Conservation (phyloP, 345 rosid species). For the Brassica cretica region DNA sequence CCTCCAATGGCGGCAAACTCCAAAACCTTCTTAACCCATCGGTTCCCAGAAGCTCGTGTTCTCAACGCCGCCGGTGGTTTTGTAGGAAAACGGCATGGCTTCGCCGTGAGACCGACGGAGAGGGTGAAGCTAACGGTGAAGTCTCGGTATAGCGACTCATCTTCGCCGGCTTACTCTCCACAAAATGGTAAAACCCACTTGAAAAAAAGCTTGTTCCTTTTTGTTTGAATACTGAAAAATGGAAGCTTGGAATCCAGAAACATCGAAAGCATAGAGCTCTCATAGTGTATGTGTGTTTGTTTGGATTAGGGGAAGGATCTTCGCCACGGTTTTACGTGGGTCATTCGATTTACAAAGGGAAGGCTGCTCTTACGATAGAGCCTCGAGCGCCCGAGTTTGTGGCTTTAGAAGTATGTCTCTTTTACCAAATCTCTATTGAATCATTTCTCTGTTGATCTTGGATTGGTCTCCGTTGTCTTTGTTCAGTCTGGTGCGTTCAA, state of each 20-base stretch:
- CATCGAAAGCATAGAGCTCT: not conserved
- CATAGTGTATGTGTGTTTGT: not conserved
- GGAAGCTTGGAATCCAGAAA: not conserved
- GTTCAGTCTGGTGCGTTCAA: conserved; percentile 84
- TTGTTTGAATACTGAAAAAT: not conserved
- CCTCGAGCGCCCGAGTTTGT: conserved; percentile 83
- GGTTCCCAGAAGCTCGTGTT: conserved; percentile 10
- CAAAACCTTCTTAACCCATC: conserved; percentile 45
- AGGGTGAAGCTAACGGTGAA: conserved; percentile 45
- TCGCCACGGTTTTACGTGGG: conserved; percentile 66
- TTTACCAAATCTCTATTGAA: not conserved
- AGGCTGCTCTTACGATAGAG: conserved; percentile 83
- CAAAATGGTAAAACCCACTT: conserved; percentile 35
- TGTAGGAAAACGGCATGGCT: conserved; percentile 14
- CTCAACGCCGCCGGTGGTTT: conserved; percentile 6
- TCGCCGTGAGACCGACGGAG: conserved; percentile 30
- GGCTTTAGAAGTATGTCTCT: conserved; percentile 56
- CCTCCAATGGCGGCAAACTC: conserved; percentile 26
- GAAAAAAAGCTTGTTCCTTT: not conserved
- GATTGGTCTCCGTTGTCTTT: conserved; percentile 4
- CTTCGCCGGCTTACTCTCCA: conserved; percentile 28
- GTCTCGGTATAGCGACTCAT: conserved; percentile 47
- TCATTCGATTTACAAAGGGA: conserved; percentile 92
- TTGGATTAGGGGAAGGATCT: conserved; percentile 46
- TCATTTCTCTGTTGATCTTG: conserved; percentile 5